Conservation (phyloP, 139 green algal species). For the Haematococcus sp. region DNA sequence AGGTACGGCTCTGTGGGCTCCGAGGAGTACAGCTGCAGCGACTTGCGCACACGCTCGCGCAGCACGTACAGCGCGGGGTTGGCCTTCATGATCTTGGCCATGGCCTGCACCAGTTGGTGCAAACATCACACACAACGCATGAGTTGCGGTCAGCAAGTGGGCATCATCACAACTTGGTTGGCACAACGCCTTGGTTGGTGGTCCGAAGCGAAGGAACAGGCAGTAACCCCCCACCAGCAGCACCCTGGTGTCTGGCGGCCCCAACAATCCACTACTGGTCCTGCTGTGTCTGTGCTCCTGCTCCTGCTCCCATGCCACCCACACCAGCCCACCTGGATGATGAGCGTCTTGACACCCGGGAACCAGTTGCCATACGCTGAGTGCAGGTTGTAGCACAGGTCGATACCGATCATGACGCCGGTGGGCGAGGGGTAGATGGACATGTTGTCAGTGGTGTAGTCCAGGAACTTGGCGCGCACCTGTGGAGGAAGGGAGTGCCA, state of each 20-base stretch:
- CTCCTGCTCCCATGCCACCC: neutral
- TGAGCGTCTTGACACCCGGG: slow-evolving; percentile 93
- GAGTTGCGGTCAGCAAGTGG: neutral
- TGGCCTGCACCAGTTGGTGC: slow-evolving; percentile 37
- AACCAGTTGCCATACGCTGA: slow-evolving; percentile 98
- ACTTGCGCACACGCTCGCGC: slow-evolving; percentile 96
- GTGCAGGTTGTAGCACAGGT: slow-evolving; percentile 99
- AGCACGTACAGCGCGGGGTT: slow-evolving; percentile 99
- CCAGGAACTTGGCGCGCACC: slow-evolving; percentile 93
- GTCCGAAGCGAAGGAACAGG: slow-evolving; percentile 1
- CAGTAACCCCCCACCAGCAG: no score
- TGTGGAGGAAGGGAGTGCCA: no score
- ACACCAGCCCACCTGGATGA: slow-evolving; percentile 64
- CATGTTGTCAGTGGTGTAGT: slow-evolving; percentile 99
- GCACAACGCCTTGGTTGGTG: no score
- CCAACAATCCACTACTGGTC: no score
- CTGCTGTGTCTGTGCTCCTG: no score
- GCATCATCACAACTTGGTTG: no score
- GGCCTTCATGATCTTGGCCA: slow-evolving; percentile 99
- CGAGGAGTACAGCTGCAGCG: slow-evolving; percentile 96
- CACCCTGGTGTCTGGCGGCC: no score
- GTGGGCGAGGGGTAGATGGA: slow-evolving; percentile 97
- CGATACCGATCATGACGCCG: slow-evolving; percentile 95
- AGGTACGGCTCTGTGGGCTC: slow-evolving; percentile 99
- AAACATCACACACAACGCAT: neutral